These are phyloP conservation scores for Mycena sp. DNA, from an alignment of 1,284 basidiomycete genomes.

Conservation along the genomic window DNA sequence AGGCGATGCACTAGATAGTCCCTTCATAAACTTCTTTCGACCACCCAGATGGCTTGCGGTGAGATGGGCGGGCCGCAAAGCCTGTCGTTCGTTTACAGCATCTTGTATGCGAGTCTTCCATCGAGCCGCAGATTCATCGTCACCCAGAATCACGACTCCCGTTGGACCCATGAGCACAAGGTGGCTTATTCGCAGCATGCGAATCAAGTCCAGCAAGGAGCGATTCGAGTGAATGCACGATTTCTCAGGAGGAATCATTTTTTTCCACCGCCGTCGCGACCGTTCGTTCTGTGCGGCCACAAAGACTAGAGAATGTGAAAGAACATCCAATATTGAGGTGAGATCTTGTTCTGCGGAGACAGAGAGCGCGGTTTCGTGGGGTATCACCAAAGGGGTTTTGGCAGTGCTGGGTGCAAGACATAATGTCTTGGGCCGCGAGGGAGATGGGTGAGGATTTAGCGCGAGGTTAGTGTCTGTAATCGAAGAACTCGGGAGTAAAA, in stretches of 20 bases:
- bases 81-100: slow-evolving; percentile 10
- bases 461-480: not conserved
- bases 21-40: slow-evolving; percentile 5
- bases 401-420: slow-evolving; percentile 1
- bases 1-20: too few relatives aligned
- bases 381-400: not conserved
- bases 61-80: not conserved
- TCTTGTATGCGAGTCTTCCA: not conserved
- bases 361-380: not conserved
- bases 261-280: slow-evolving; percentile 29
- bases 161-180: slow-evolving; percentile 31
- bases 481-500: not conserved
- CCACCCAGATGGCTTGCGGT: slow-evolving; percentile 9
- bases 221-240: slow-evolving; percentile 47
- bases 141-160: slow-evolving; percentile 49
- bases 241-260: slow-evolving; percentile 32
- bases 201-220: slow-evolving; percentile 50
- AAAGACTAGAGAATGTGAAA: slow-evolving; percentile 20
- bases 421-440: not conserved
- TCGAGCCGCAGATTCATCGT: slow-evolving; percentile 24
- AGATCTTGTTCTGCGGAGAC: not conserved
- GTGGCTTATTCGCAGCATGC: slow-evolving; percentile 20
- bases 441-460: not conserved
- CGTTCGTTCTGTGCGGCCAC: slow-evolving; percentile 21
- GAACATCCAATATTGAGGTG: slow-evolving; percentile 2